phyloP scores from a whole-genome alignment of 352 stramenopile species.

The Hyaloperonospora arabidopsidis region DNA sequence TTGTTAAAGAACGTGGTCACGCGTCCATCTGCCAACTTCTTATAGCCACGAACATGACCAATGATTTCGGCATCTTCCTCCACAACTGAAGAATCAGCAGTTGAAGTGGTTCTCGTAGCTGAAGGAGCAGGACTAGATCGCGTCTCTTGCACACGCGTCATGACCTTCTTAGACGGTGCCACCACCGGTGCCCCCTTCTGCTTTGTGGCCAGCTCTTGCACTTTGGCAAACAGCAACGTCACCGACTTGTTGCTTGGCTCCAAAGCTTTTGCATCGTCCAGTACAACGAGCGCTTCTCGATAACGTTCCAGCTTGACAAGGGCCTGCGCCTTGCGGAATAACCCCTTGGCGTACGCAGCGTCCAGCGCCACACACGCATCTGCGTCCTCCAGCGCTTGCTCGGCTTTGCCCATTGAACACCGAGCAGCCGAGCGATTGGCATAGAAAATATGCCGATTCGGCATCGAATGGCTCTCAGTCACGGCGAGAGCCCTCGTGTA shows the following conservation, averaged over 20 bases:
- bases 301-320: constrained; percentile 63
- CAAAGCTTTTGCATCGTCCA: constrained; percentile 53
- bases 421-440: constrained; percentile 85
- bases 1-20: constrained; percentile 99
- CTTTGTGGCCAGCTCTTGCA: constrained; percentile 54
- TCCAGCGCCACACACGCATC: constrained; percentile 52
- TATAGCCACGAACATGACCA: constrained; percentile 87
- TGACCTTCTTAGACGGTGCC: constrained; percentile 36
- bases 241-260: constrained; percentile 76
- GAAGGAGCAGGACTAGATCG: constrained; percentile 9
- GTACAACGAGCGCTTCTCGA: constrained; percentile 47
- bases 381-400: constrained; percentile 58
- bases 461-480: constrained; percentile 40
- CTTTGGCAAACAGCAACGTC: constrained; percentile 47
- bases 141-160: constrained; percentile 49
- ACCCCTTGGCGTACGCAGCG: constrained; percentile 70
- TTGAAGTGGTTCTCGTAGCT: constrained; percentile 3
- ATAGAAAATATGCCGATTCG: constrained; percentile 80
- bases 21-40: constrained; percentile 93
- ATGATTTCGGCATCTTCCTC: constrained; percentile 65
- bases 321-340: constrained; percentile 78
- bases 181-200: constrained; percentile 36
- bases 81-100: constrained; percentile 16
- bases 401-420: constrained; percentile 69
- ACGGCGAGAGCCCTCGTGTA: constrained; percentile 93